Evolutionary conservation across 805 yeast genomes (phyloP), one percentile per base, ranked within the genome.

Genomic region (Yamadazyma akitaensis): DNA sequence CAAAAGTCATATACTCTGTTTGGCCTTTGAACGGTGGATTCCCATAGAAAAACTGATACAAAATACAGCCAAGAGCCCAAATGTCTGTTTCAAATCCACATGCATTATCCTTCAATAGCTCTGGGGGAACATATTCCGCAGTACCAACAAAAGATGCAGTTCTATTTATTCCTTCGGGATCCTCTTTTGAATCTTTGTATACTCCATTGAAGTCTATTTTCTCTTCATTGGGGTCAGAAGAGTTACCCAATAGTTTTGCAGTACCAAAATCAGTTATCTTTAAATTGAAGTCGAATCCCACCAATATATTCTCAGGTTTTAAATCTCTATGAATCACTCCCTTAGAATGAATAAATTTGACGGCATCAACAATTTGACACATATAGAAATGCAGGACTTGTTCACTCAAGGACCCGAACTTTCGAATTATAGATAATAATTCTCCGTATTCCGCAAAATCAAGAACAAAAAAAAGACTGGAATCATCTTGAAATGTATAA

Each of bases 231-330:
- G 47, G 42, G 18, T 55, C 54, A 25, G 39, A 34, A 14, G 32
- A 37, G 17, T 38, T 42, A 16, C 68, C 74, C 13, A 88, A 67
- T 5, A 88, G 70, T 62, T 88, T 89, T 1, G 98, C 99, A n/a
- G 98, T 96, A 10, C 99, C 99, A 65, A 94, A 94, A 67, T 94
- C 99, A 1, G 98, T 94, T 47, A 94, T 84, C 78, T 91, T 89
- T 49, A 94, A 68, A 57, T 88, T 84, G 79, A 91, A 88, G 46
- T 88, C 94, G 50, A 81, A 81, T 59, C 87, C 92, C 40, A 94
- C 77, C 54, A 92, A 64, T 41, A 92, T 86, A 61, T 92, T 92
- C 58, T 92, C 99, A 0, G 99, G 99, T 64, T 92, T 92, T 58
- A 94, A 70, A 66, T 94, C 99, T 51, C 99, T 75, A 62, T 92